These are phyloP conservation scores for Coemansia aciculifera DNA, from an alignment of 192 early-diverging fungal species.

Conservation along the genomic window DNA sequence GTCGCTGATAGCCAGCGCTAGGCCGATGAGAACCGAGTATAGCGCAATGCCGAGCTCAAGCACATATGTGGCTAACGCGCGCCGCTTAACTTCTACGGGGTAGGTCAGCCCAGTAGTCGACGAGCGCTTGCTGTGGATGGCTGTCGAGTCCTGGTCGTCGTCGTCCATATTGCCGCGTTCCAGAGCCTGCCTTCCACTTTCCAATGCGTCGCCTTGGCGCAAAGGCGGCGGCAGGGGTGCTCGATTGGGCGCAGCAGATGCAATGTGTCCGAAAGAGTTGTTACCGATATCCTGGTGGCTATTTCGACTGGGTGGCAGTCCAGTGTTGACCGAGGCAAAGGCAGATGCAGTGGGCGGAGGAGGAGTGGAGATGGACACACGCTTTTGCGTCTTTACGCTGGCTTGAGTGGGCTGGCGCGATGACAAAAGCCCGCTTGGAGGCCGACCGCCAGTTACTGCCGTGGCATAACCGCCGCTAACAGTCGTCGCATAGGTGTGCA, in stretches of 20 bases:
- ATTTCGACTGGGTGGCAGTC: neutral
- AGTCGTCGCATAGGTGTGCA: neutral
- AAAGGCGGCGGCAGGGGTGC: neutral
- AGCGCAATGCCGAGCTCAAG: slow-evolving; percentile 73
- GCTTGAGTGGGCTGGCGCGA: slow-evolving; percentile 23
- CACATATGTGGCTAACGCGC: slow-evolving; percentile 61
- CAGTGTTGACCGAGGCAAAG: slow-evolving; percentile 10
- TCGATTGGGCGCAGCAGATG: neutral
- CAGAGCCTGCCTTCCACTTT: neutral
- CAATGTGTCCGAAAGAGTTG: neutral
- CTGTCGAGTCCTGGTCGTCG: slow-evolving; percentile 28
- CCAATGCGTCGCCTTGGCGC: neutral
- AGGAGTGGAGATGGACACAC: slow-evolving; percentile 36
- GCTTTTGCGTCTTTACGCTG: slow-evolving; percentile 24
- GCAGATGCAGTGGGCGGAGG: slow-evolving; percentile 27
- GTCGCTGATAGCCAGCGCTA: slow-evolving; percentile 56
- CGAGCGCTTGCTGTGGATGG: slow-evolving; percentile 16
- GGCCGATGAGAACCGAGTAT: slow-evolving; percentile 74
- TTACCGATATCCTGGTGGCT: neutral
- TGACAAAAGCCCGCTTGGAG: neutral
- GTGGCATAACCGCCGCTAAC: slow-evolving; percentile 1
- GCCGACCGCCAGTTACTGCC: neutral
- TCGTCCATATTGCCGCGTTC: neutral
- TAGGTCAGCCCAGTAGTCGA: neutral
- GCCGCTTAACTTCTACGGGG: slow-evolving; percentile 25